These are phyloP conservation scores for Taxillus chinensis DNA, from an alignment of 164 flowering plant genomes.

Conservation along the genomic window DNA sequence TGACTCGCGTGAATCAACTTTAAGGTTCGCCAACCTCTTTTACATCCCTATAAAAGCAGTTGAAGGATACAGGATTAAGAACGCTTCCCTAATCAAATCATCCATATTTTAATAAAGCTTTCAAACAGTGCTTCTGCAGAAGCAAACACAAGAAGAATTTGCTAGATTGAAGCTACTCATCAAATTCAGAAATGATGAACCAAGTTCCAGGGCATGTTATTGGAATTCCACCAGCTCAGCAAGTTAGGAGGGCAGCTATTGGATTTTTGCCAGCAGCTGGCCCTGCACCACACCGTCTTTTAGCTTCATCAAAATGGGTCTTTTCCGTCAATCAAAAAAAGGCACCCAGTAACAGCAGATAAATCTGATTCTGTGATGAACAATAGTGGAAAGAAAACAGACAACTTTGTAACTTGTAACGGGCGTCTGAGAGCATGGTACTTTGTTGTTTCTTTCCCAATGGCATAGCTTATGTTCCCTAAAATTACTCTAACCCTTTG, in stretches of 20 bases:
- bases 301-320: neutral
- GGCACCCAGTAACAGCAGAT: conserved; percentile 15
- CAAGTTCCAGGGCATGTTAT: conserved; percentile 10
- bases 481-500: neutral
- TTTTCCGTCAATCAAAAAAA: neutral
- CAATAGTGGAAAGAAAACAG: conserved; percentile 31
- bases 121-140: neutral
- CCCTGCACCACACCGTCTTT: neutral
- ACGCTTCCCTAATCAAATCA: neutral
- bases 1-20: conserved; percentile 2
- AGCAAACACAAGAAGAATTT: neutral
- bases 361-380: conserved; percentile 17
- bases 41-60: neutral
- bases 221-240: conserved; percentile 13
- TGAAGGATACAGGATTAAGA: neutral
- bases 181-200: conserved; percentile 4
- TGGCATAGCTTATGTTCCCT: too few relatives aligned
- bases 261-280: conserved; percentile 3
- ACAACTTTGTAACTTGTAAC: conserved; percentile 25
- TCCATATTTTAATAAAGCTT: neutral
- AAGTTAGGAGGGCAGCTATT: neutral
- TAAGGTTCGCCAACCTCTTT: neutral
- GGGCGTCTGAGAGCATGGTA: conserved; percentile 51
- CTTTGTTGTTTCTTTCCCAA: too few relatives aligned
- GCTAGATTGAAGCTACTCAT: neutral